Percentiles rank a stretch among this genome's conserved stretches.
Evolutionary conservation across 306 rosid genomes (phyloP).

Genomic region (Sphenostylis stenocarpa): DNA sequence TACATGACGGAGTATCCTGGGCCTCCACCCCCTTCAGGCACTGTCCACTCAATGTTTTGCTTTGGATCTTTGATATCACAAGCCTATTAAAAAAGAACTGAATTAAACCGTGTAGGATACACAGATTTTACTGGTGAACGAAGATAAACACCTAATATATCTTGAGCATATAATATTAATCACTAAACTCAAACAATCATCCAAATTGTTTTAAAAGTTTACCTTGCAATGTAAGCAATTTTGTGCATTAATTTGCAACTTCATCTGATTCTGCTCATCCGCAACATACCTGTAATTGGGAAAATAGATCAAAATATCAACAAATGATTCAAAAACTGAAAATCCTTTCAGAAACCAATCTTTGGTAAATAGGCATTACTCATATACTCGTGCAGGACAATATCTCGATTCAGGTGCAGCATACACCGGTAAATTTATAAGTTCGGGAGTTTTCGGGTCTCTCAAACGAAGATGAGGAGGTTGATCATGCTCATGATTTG

Average conservation of each 20-base stretch:
- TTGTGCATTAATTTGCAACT: conserved; percentile 91
- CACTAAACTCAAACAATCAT: background rate
- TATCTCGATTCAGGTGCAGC: conserved; percentile 87
- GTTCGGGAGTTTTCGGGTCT: conserved; percentile 78
- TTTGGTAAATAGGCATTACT: conserved; percentile 51
- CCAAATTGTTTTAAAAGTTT: conserved; percentile 21
- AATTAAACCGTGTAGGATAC: conserved; percentile 16
- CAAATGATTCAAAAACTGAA: conserved; percentile 1
- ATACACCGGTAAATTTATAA: conserved; percentile 68
- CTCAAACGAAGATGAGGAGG: conserved; percentile 84
- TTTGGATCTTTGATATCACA: conserved; percentile 91
- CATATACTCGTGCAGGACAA: conserved; percentile 95
- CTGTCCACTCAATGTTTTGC: conserved; percentile 88
- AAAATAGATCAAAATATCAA: conserved; percentile 12
- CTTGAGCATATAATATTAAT: background rate
- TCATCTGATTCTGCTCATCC: conserved; percentile 61
- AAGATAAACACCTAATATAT: background rate
- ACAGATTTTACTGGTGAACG: no score
- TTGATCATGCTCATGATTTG: conserved; percentile 98
- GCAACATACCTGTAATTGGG: conserved; percentile 58
- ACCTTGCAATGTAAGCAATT: conserved; percentile 99
- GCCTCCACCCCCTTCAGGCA: conserved; percentile 97
- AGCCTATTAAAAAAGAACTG: conserved; percentile 47
- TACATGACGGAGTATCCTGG: conserved; percentile 68
- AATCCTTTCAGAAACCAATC: conserved; percentile 28